phyloP scores from a whole-genome alignment of 306 rosid genomes.

The Carpinus fangiana region DNA sequence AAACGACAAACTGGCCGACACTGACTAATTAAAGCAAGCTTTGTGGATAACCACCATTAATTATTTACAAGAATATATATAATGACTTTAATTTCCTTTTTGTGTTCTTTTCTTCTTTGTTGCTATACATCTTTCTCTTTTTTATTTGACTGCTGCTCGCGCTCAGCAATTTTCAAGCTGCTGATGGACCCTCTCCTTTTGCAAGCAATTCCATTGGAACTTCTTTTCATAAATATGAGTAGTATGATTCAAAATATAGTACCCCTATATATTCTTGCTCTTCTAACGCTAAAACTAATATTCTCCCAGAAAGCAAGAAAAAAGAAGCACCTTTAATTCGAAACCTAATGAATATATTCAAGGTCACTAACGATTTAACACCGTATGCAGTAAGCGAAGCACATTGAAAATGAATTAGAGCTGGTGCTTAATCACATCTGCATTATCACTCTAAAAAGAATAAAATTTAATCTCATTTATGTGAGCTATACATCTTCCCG shows the following conservation, averaged over 20 bases:
- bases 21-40: background rate
- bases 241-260: background rate
- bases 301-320: background rate
- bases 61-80: too few species aligned
- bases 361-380: too few species aligned
- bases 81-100: background rate
- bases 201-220: conserved; percentile 1
- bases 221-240: conserved; percentile 1
- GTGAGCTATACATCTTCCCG: too few species aligned
- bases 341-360: background rate
- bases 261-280: background rate
- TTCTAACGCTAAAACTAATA: background rate
- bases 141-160: background rate
- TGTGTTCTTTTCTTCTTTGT: background rate
- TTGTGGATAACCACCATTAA: too few species aligned
- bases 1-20: background rate
- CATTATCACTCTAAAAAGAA: too few species aligned
- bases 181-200: background rate
- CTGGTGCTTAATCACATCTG: too few species aligned
- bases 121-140: too few species aligned
- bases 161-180: too few species aligned
- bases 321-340: too few species aligned
- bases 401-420: too few species aligned
- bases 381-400: too few species aligned
- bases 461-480: too few species aligned